Evolutionary conservation across 108 stramenopile genomes (phyloP).

Genomic region (Poteriospumella lacustris): DNA sequence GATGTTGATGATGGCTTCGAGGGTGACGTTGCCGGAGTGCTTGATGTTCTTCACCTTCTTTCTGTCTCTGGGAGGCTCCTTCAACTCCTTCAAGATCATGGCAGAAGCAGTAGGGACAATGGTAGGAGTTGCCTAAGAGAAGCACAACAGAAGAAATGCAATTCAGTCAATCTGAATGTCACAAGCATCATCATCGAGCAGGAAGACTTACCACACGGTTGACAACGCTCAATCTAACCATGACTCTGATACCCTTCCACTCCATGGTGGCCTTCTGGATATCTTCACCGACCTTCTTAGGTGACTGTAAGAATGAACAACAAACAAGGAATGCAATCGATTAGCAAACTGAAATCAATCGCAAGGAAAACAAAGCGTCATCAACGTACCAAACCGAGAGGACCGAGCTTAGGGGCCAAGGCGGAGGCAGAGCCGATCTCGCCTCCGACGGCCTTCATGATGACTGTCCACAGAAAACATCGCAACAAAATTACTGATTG

Average conservation of each 20-base stretch:
- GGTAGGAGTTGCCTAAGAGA: slow-evolving; percentile 90
- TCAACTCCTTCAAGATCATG: slow-evolving; percentile 98
- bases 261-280: slow-evolving; percentile 99
- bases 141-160: too few species aligned
- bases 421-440: slow-evolving; percentile 94
- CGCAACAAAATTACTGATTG: not conserved
- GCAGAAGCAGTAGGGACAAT: slow-evolving; percentile 95
- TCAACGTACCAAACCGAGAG: slow-evolving; percentile 77
- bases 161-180: too few species aligned
- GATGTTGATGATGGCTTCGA: slow-evolving; percentile 97
- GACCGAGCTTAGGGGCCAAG: slow-evolving; percentile 99
- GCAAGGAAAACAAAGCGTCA: not conserved
- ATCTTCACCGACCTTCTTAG: slow-evolving; percentile 99
- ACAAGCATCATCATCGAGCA: too few species aligned
- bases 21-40: slow-evolving; percentile 98
- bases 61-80: slow-evolving; percentile 98
- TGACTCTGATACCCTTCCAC: slow-evolving; percentile 99
- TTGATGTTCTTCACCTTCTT: slow-evolving; percentile 99
- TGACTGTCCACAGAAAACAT: slow-evolving; percentile 50
- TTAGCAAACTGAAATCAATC: not conserved
- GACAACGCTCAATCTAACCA: slow-evolving; percentile 97
- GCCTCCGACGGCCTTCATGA: slow-evolving; percentile 98
- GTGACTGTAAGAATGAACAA: slow-evolving; percentile 61
- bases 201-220: too few species aligned
- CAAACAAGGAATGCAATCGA: not conserved